Evolutionary conservation across 257 asterid species (phyloP), one percentile per base, ranked within the genome.

Genomic region (Leonotis leonurus): DNA sequence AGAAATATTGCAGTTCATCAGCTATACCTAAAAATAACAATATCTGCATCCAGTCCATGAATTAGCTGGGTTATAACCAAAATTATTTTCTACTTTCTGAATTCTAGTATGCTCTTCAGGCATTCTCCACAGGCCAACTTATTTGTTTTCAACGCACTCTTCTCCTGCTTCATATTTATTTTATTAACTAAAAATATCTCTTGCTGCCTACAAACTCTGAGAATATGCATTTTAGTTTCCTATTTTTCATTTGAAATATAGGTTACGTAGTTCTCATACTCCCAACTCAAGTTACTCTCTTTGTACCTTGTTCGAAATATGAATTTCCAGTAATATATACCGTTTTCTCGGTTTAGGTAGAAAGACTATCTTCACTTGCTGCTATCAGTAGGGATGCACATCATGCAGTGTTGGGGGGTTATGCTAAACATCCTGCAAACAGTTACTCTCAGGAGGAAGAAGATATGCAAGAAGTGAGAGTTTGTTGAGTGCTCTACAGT

Each of bases 291-390:
- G 25, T 60, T 60, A 60, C 27, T 44, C 51, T 24, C 26, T 13
- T 49, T 27, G 0, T 56, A 12, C 32, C 20, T 30, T 6, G 13
- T 5, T 70, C 25, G 36, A 46, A 37, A 33, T 36, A 14, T 43
- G 33, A 52, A 56, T n/a, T 67, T 74, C 37, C 40, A 14, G 27
- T 53, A 51, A 54, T 48, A 54, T 70, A 9, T 63, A 62, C 48
- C 25, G 17, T 60, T 65, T 64, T 75, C 64, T 46, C 46, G 41
- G 64, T 64, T 75, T 68, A 87, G 96, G 88, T 79, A 69, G 94
- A 70, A 70, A 51, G 41, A 30, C 78, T 67, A 45, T 73, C 81
- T 65, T 73, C 85, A 56, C 74, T 62, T 67, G 45, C 76, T 66
- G 75, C 78, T 62, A 54, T 57, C 36, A 65, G 69, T 68, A 66